phyloP scores from a whole-genome alignment of 331 rosid species.

The Saraca asoca region DNA sequence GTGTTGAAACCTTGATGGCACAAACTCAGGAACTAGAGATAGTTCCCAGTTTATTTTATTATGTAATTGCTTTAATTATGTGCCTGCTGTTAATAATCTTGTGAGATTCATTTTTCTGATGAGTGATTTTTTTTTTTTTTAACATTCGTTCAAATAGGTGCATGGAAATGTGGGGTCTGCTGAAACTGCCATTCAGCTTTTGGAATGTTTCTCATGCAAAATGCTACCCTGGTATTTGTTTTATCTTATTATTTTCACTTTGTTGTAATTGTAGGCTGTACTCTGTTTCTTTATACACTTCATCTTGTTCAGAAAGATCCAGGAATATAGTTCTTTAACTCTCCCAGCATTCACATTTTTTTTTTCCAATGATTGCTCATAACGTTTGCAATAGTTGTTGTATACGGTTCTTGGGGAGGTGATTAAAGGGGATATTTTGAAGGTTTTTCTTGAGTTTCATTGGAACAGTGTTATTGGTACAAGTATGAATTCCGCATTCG shows the following conservation, averaged over 20 bases:
- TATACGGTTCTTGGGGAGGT: not conserved
- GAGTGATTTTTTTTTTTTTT: slow-evolving; percentile 20
- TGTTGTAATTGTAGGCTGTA: slow-evolving; percentile 8
- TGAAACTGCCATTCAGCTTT: slow-evolving; percentile 56
- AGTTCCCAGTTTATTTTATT: slow-evolving; percentile 2
- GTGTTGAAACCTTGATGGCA: not conserved
- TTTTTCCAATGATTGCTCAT: not conserved
- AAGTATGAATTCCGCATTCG: too few species aligned
- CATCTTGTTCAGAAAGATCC: not conserved
- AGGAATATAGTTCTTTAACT: not conserved
- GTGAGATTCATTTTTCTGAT: slow-evolving; percentile 17
- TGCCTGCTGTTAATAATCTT: not conserved
- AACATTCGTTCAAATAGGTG: slow-evolving; percentile 51
- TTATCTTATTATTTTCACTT: slow-evolving; percentile 30
- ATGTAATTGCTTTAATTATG: slow-evolving; percentile 17
- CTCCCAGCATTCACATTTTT: not conserved
- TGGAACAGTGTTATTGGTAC: too few species aligned
- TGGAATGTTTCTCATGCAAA: slow-evolving; percentile 77
- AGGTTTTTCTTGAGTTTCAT: too few species aligned
- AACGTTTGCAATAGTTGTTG: not conserved
- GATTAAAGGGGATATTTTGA: too few species aligned
- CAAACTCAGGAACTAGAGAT: not conserved
- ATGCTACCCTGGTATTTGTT: slow-evolving; percentile 74
- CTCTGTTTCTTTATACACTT: not conserved
- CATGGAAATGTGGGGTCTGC: slow-evolving; percentile 50